These are phyloP conservation scores for Lepiota brunneoincarnata DNA, from an alignment of 768 basidiomycete species.

Conservation along the genomic window DNA sequence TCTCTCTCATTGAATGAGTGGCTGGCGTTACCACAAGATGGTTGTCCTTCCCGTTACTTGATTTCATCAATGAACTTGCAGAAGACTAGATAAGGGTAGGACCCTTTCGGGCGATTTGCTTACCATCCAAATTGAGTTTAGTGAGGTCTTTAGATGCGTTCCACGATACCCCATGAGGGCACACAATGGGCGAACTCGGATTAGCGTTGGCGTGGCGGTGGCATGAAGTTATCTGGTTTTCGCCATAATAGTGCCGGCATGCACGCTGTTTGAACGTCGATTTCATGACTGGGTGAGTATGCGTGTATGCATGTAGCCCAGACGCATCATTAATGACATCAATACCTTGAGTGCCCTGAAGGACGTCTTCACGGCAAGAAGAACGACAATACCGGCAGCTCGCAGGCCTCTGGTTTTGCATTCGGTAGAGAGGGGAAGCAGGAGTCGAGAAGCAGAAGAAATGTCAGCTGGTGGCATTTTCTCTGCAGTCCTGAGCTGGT, in stretches of 20 bases:
- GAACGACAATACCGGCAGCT: background rate
- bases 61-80: background rate
- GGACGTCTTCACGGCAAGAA: background rate
- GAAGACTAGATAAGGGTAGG: background rate
- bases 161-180: background rate
- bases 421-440: background rate
- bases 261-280: background rate
- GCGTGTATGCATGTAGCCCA: background rate
- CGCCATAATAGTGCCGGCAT: background rate
- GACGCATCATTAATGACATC: conserved; percentile 3
- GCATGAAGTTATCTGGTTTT: background rate
- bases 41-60: background rate
- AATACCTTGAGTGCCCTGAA: background rate
- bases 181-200: background rate
- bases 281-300: background rate
- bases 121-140: background rate
- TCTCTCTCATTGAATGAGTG: too few relatives aligned
- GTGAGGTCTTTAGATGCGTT: background rate
- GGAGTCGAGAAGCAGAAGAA: background rate
- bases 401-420: conserved; percentile 1
- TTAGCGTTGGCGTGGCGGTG: background rate
- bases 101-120: background rate
- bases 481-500: background rate
- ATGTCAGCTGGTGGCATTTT: background rate
- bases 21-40: too few relatives aligned